phyloP scores from a whole-genome alignment of 2,329 filamentous ascomycete species.

The Mariannaea elegans region DNA sequence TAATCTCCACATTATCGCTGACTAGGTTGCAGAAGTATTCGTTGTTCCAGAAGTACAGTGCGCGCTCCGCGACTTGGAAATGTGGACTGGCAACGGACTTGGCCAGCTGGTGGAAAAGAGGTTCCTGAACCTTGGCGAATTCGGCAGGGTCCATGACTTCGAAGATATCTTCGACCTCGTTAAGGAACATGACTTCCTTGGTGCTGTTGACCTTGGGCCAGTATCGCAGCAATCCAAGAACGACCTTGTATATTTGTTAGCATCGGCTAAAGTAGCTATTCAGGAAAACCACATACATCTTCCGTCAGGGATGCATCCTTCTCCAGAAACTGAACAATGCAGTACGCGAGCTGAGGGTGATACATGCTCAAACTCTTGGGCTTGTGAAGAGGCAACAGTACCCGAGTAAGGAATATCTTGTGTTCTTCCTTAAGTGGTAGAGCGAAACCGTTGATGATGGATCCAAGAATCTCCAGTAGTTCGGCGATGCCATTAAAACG shows the following conservation, averaged over 20 bases:
- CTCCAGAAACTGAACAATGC: conserved; percentile 97
- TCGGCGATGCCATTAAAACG: conserved; percentile 98
- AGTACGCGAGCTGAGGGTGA: conserved; percentile 96
- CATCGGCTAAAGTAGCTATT: background rate
- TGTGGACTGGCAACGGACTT: conserved; percentile 98
- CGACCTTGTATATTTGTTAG: conserved; percentile 69
- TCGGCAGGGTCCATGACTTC: conserved; percentile 99
- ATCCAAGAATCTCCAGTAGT: conserved; percentile 93
- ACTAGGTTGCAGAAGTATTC: conserved; percentile 99
- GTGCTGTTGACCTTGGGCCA: conserved; percentile 99
- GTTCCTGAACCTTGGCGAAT: conserved; percentile 98
- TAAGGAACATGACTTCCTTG: conserved; percentile 99
- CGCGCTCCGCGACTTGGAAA: conserved; percentile 97
- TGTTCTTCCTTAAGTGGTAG: conserved; percentile 97
- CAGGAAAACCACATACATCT: conserved; percentile 68
- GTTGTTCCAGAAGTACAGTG: conserved; percentile 99
- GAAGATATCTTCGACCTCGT: conserved; percentile 99
- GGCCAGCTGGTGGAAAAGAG: conserved; percentile 94
- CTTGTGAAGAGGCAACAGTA: conserved; percentile 94
- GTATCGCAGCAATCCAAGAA: conserved; percentile 91
- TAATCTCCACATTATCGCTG: conserved; percentile 98
- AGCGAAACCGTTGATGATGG: conserved; percentile 99
- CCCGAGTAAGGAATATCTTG: conserved; percentile 95
- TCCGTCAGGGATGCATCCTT: conserved; percentile 97
- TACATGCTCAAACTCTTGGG: conserved; percentile 99